Evolutionary conservation across 257 asterid genomes (phyloP), one percentile per base, ranked within the genome.

Genomic region (Nicotiana tomentosiformis): DNA sequence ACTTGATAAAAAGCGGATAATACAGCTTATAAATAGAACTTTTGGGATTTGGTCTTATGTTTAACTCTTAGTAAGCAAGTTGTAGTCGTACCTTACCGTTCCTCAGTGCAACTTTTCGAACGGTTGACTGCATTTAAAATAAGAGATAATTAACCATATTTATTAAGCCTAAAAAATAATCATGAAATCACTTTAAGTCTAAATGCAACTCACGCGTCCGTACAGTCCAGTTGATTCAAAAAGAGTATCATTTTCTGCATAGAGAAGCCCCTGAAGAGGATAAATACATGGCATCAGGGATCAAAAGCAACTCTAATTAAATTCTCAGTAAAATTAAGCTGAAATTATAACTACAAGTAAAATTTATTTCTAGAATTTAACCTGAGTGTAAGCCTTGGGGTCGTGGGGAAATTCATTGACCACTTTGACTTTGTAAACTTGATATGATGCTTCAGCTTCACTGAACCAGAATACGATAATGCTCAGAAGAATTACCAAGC

Each of bases 161-260:
- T n/a, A 39, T 26, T 78, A 69, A 81, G 78, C 77, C 78, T 43
- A 37, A 80, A 84, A 56, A 20, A 61, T 64, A 65, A 51, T 35
- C 32, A 39, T 20, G 29, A 55, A 72, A 35, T 35, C 64, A 55
- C 29, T 29, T 30, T 32, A 67, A 78, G 56, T 64, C 12, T 14
- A 55, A 62, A 39, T 61, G n/a, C 35, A 61, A 62, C 78, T 93
- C 87, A 96, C 99, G n/a, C 18, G 97, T 62, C 97, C 97, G 33
- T 92, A 5, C 72, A 94, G 94, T 77, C 98, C 99, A 51, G 98
- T 96, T 11, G 99, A 94, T 87, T 96, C 99, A 55, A 89, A 92
- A 66, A 96, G 88, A 7, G 93, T 86, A 82, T 96, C 92, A 78
- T 96, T 91, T 85, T 89, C 98, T 33, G 85, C 96, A 88, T 96